These are phyloP conservation scores for Purpureocillium takamizusanense DNA, from an alignment of 2,329 filamentous ascomycete species.

Conservation along the genomic window DNA sequence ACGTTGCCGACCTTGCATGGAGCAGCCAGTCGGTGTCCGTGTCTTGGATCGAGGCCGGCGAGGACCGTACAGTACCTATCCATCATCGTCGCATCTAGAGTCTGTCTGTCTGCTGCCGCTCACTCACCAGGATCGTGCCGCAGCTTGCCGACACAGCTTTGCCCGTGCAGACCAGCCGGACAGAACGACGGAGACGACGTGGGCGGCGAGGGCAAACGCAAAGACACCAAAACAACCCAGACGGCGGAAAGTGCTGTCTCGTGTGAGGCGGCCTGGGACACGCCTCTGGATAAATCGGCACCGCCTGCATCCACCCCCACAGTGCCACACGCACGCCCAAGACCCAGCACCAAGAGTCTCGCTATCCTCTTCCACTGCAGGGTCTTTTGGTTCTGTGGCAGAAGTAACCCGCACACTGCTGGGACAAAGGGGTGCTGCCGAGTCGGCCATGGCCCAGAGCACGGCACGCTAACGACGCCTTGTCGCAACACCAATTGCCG, in stretches of 20 bases:
- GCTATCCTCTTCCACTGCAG: neutral
- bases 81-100: no score
- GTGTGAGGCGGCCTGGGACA: neutral
- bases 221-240: neutral
- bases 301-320: neutral
- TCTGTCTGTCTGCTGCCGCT: no score
- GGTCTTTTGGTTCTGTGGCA: neutral
- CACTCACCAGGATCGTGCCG: no score
- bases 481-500: conserved; percentile 17
- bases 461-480: conserved; percentile 7
- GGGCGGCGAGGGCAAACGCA: no score
- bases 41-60: no score
- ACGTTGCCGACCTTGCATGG: neutral
- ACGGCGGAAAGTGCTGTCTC: neutral
- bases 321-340: neutral
- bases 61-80: no score
- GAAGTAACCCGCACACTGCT: no score
- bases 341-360: neutral
- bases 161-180: no score
- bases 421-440: no score
- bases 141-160: no score
- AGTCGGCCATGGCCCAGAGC: neutral
- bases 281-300: conserved; percentile 13
- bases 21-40: no score
- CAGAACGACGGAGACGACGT: no score